These are phyloP conservation scores for Aspergillus fijiensis DNA, from an alignment of 2,329 filamentous ascomycete genomes.

Conservation along the genomic window DNA sequence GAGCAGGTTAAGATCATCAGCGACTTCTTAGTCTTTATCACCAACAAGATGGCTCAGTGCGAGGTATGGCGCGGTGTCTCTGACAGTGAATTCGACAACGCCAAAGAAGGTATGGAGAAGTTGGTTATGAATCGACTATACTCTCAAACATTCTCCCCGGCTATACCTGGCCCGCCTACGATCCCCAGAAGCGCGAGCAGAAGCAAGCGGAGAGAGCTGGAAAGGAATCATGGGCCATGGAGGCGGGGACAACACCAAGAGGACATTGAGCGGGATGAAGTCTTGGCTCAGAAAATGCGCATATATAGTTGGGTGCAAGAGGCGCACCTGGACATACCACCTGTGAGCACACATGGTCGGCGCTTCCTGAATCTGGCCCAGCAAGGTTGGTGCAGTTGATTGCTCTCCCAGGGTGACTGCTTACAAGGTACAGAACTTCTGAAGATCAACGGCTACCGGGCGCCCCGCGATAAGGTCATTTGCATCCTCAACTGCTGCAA, in stretches of 20 bases:
- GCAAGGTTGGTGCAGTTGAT: constrained; percentile 58
- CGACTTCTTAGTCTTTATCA: constrained; percentile 94
- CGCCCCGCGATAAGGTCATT: constrained; percentile 97
- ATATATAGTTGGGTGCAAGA: constrained; percentile 96
- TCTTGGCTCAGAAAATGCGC: constrained; percentile 92
- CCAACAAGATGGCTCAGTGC: constrained; percentile 96
- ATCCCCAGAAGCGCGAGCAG: constrained; percentile 59
- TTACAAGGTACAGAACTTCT: constrained; percentile 67
- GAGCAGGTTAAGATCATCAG: constrained; percentile 99
- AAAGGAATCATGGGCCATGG: constrained; percentile 73
- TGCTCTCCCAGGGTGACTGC: background rate
- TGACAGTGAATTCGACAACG: constrained; percentile 97
- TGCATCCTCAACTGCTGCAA: constrained; percentile 99
- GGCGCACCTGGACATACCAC: constrained; percentile 87
- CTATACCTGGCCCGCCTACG: constrained; percentile 77
- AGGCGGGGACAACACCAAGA: constrained; percentile 94
- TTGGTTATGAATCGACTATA: constrained; percentile 98
- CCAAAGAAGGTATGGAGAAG: constrained; percentile 98
- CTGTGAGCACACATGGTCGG: constrained; percentile 79
- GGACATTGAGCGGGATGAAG: constrained; percentile 92
- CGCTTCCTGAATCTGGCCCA: constrained; percentile 87
- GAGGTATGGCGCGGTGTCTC: constrained; percentile 96
- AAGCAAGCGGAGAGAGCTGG: constrained; percentile 66
- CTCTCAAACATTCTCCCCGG: constrained; percentile 91
- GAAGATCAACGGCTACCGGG: constrained; percentile 95